A percentile compares a stretch with the other conserved stretches of the same genome.
phyloP scores from a whole-genome alignment of 495 filamentous ascomycete genomes.

The Bryoglossum gracile region DNA sequence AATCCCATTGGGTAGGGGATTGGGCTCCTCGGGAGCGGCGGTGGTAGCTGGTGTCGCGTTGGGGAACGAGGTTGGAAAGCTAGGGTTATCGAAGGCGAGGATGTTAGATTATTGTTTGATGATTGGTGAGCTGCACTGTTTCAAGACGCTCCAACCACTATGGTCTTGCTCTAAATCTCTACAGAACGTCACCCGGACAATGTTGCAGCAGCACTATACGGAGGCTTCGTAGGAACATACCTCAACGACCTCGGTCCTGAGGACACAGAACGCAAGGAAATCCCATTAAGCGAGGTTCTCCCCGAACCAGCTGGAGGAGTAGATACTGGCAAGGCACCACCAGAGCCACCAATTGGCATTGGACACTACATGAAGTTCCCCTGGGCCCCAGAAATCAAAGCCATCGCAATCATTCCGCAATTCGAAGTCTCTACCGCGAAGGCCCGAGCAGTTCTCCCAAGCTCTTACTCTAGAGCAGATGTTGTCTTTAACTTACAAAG shows the following conservation, averaged over 20 bases:
- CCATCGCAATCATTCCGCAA: slow-evolving; percentile 86
- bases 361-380: slow-evolving; percentile 89
- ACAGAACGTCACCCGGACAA: slow-evolving; percentile 91
- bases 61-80: slow-evolving; percentile 77
- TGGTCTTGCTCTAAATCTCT: slow-evolving; percentile 15
- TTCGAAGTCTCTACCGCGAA: slow-evolving; percentile 89
- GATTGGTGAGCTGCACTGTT: slow-evolving; percentile 51
- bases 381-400: slow-evolving; percentile 90
- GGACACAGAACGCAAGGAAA: slow-evolving; percentile 80
- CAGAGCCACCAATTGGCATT: slow-evolving; percentile 81
- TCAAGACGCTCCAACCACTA: neutral
- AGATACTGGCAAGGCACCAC: slow-evolving; percentile 76
- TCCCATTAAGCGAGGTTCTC: slow-evolving; percentile 90
- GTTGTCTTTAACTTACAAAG: slow-evolving; percentile 92
- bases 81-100: slow-evolving; percentile 71
- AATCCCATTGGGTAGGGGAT: slow-evolving; percentile 81
- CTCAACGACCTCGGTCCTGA: slow-evolving; percentile 80
- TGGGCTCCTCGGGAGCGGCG: slow-evolving; percentile 89
- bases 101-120: slow-evolving; percentile 94
- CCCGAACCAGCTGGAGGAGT: slow-evolving; percentile 78
- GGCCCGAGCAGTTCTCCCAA: slow-evolving; percentile 75
- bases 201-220: slow-evolving; percentile 87
- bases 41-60: slow-evolving; percentile 91
- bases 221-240: slow-evolving; percentile 95
- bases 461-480: slow-evolving; percentile 66